These are phyloP conservation scores for Auxenochlorella pyrenoidosa DNA, from an alignment of 139 green algal species.

Conservation along the genomic window DNA sequence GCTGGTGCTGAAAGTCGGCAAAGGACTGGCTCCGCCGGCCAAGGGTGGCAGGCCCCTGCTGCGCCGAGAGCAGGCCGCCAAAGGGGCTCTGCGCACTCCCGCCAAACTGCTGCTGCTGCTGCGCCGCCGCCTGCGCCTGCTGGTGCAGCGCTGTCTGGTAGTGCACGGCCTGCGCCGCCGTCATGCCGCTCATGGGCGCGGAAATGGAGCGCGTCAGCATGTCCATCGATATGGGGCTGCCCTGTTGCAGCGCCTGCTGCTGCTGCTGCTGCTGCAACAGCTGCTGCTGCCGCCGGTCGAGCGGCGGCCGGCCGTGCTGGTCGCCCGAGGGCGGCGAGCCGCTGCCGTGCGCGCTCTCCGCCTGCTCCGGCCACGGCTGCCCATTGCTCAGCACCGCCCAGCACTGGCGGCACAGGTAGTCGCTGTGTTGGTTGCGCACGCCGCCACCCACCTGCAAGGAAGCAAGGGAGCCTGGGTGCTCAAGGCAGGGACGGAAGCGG, in stretches of 20 bases:
- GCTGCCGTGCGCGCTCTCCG: slow-evolving; percentile 6
- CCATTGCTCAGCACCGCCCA: slow-evolving; percentile 39
- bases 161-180: slow-evolving; percentile 20
- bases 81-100: not conserved
- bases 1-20: slow-evolving; percentile 18
- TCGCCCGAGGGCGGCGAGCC: slow-evolving; percentile 15
- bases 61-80: not conserved
- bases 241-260: not conserved
- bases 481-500: not conserved
- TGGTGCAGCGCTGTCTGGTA: slow-evolving; percentile 23
- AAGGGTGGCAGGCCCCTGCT: not conserved
- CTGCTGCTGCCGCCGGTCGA: slow-evolving; percentile 28
- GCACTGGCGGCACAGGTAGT: slow-evolving; percentile 44
- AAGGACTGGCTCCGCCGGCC: slow-evolving; percentile 31
- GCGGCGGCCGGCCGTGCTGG: not conserved
- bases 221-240: slow-evolving; percentile 24
- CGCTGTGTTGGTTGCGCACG: slow-evolving; percentile 29
- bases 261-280: slow-evolving; percentile 6
- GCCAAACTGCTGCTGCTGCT: slow-evolving; percentile 5
- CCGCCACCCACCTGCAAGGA: slow-evolving; percentile 25
- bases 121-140: not conserved
- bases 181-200: slow-evolving; percentile 26
- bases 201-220: slow-evolving; percentile 23
- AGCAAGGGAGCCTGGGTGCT: not conserved
- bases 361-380: slow-evolving; percentile 42